Evolutionary conservation across 1,139 yeast genomes (phyloP), one percentile per base, ranked within the genome.

Genomic region (Arxiozyma slooffiae): DNA sequence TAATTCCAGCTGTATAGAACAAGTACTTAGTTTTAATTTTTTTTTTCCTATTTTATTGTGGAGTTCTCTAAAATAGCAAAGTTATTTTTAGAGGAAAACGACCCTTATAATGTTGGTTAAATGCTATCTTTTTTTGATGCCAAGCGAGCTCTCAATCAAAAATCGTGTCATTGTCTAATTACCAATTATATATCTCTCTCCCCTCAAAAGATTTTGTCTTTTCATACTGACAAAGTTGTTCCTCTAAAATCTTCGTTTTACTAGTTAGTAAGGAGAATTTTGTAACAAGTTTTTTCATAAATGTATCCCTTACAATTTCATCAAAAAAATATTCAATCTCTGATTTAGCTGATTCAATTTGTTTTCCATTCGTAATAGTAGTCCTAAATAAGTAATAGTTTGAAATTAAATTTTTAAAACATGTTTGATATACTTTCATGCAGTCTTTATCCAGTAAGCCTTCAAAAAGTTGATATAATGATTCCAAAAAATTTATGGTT

Each of bases 401-500:
- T 14, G 46, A 50, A 30, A 46, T 52, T 16, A 59, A 38, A 14
- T 44, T 50, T 36, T 57, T 57, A 37, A 59, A 40, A 43, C 49
- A 49, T 20, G 38, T 44, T 26, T 57, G 56, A 41, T 55, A 58
- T 22, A 48, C 44, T 23, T 50, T 52, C 41, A 59, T 41, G 6
- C 52, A 52, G 14, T 55, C 48, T 9, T 60, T 57, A 16, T 54
- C 48, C 9, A 61, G 51, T 26, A 58, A 46, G 5, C 55, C 53
- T 7, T 57, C 50, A 40, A 57, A 60, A 37, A 55, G 53, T 24
- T 53, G 50, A 53, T 56, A 52, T 39, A 61, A 44, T 26, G 52
- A 56, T 21, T 57, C 54, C 56, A 60, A 53, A 42, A 61, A 61
- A 14, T 55, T 57, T 20, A 58, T 46, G 1, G 64, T 52, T 36